phyloP scores from a whole-genome alignment of 2,329 filamentous ascomycete species.

The Epichloe typhina region DNA sequence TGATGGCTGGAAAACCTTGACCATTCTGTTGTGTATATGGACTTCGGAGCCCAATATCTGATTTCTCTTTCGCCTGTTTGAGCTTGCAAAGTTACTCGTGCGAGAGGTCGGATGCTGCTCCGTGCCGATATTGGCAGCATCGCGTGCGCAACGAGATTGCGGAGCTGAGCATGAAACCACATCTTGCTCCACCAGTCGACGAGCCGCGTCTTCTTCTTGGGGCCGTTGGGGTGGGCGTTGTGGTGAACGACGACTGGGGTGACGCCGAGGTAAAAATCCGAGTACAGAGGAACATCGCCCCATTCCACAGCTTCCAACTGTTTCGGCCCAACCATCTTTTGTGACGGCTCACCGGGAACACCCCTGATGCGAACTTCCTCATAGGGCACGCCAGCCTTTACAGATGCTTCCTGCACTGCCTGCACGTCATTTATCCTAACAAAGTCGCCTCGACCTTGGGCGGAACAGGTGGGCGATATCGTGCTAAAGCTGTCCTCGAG shows the following conservation, averaged over 20 bases:
- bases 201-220: conserved; percentile 21
- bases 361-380: conserved; percentile 13
- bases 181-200: conserved; percentile 23
- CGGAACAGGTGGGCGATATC: conserved; percentile 14
- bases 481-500: conserved; percentile 26
- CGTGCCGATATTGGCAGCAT: conserved; percentile 6
- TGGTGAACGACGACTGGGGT: conserved; percentile 25
- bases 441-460: conserved; percentile 24
- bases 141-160: conserved; percentile 16
- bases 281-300: conserved; percentile 21
- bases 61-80: conserved; percentile 5
- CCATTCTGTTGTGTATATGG: conserved; percentile 7
- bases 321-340: neutral
- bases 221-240: conserved; percentile 20
- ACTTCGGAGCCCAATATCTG: conserved; percentile 13
- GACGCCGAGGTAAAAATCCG: conserved; percentile 22
- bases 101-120: conserved; percentile 10
- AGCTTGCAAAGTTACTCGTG: conserved; percentile 5
- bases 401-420: conserved; percentile 13
- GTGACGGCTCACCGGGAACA: conserved; percentile 15
- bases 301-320: conserved; percentile 11
- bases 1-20: conserved; percentile 14
- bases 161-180: conserved; percentile 22
- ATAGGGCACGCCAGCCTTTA: conserved; percentile 10
- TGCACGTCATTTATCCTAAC: conserved; percentile 15